A percentile compares a stretch with the other conserved stretches of the same genome.
phyloP scores from a whole-genome alignment of 176 grass and related monocot species.

The Lolium perenne region DNA sequence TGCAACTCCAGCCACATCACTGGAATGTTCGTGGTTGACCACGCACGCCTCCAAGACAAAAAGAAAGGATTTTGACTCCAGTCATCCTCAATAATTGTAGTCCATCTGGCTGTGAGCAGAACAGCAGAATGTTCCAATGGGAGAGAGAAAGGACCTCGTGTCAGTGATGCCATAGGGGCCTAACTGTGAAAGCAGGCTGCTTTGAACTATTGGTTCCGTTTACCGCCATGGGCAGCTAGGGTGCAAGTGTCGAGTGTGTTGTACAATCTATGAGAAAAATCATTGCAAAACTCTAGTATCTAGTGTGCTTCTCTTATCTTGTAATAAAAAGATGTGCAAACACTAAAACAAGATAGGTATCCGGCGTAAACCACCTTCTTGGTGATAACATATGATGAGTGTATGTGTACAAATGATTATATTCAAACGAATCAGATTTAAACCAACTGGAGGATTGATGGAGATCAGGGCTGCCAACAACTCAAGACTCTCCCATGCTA shows the following conservation, averaged over 20 bases:
- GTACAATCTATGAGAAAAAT: neutral
- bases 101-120: neutral
- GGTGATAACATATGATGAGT: neutral
- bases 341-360: neutral
- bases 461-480: neutral
- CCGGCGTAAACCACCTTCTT: neutral
- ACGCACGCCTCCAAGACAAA: neutral
- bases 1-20: neutral
- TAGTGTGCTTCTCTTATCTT: no score
- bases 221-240: neutral
- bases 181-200: neutral
- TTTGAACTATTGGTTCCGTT: neutral
- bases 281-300: neutral
- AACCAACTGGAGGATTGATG: neutral
- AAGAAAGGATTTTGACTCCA: neutral
- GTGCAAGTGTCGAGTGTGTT: neutral
- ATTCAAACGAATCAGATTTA: conserved; percentile 15
- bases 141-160: neutral
- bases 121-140: neutral
- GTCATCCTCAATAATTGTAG: neutral
- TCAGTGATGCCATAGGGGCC: neutral
- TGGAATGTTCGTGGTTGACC: neutral
- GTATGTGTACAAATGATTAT: neutral
- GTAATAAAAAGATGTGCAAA: no score
- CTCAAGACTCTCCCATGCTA: conserved; percentile 19